Conservation (phyloP, 139 green algal species). For the Ettlia oleoabundans region DNA sequence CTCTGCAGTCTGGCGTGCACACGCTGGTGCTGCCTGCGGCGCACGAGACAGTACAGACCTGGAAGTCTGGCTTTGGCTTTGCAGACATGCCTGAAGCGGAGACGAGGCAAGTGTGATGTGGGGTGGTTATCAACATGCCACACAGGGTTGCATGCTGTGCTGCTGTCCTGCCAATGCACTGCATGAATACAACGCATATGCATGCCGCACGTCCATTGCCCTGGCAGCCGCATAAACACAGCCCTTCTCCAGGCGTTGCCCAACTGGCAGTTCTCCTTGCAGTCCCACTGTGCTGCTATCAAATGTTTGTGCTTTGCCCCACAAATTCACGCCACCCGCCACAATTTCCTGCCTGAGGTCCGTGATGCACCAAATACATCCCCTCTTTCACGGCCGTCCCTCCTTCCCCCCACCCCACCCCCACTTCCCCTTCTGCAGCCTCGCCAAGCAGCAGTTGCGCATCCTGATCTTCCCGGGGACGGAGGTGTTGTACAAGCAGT, state of each 20-base stretch:
- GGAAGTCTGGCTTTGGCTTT: slow-evolving; percentile 68
- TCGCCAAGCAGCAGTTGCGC: slow-evolving; percentile 69
- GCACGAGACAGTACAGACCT: slow-evolving; percentile 62
- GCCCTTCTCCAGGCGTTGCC: too few relatives aligned
- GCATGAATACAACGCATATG: too few relatives aligned
- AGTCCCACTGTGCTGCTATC: background rate
- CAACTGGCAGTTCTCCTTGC: background rate
- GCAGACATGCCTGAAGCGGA: slow-evolving; percentile 56
- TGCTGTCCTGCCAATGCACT: too few relatives aligned
- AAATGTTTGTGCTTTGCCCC: too few relatives aligned
- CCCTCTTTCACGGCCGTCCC: background rate
- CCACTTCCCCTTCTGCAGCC: slow-evolving; percentile 5
- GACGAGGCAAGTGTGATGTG: slow-evolving; percentile 12
- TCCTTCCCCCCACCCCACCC: too few relatives aligned
- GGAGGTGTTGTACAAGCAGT: slow-evolving; percentile 57
- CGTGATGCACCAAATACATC: background rate
- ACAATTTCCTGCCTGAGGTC: too few relatives aligned
- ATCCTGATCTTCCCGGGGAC: slow-evolving; percentile 85
- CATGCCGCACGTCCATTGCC: too few relatives aligned
- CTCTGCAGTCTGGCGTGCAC: slow-evolving; percentile 55
- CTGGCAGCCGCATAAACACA: too few relatives aligned
- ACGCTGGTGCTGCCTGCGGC: slow-evolving; percentile 60
- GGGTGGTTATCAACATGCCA: background rate
- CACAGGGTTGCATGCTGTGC: too few relatives aligned
- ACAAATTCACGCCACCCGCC: too few relatives aligned